A percentile compares a stretch with the other conserved stretches of the same genome.
Evolutionary conservation across 108 stramenopile species (phyloP).

Genomic region (Epithemia pelagica): DNA sequence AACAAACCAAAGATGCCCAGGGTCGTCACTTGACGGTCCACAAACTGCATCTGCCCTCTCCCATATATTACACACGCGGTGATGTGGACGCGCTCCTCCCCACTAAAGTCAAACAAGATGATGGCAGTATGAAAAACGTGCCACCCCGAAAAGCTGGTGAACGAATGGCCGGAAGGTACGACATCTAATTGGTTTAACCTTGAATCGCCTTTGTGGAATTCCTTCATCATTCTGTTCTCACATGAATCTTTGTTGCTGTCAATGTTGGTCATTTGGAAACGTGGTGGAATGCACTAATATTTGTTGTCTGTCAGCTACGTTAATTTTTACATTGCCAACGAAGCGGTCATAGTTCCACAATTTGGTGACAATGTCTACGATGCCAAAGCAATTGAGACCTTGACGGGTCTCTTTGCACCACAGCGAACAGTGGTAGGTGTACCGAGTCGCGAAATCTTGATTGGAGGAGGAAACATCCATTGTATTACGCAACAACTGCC

Average conservation of each 20-base stretch:
- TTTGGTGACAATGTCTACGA: constrained; percentile 47
- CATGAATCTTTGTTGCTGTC: too few species aligned
- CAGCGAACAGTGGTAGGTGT: constrained; percentile 54
- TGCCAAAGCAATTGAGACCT: constrained; percentile 29
- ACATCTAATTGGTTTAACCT: not conserved
- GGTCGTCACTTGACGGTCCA: constrained; percentile 26
- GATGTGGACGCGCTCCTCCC: constrained; percentile 27
- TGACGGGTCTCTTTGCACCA: constrained; percentile 41
- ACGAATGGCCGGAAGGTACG: constrained; percentile 3
- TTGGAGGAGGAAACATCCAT: constrained; percentile 86
- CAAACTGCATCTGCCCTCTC: constrained; percentile 38
- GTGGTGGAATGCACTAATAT: too few species aligned
- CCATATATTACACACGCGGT: constrained; percentile 30
- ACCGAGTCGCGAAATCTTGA: constrained; percentile 44
- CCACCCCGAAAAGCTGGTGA: constrained; percentile 24
- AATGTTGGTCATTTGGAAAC: too few species aligned
- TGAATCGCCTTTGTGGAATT: not conserved
- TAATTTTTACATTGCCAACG: constrained; percentile 78
- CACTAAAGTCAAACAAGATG: not conserved
- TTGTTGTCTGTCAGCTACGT: constrained; percentile 67
- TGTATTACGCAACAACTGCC: constrained; percentile 78
- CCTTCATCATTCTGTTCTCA: too few species aligned
- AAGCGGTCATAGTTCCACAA: constrained; percentile 51
- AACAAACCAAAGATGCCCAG: constrained; percentile 36
- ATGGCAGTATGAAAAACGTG: not conserved